Evolutionary conservation across 2,329 filamentous ascomycete genomes (phyloP), one percentile per base, ranked within the genome.

Genomic region (Dactylellina leptospora): DNA sequence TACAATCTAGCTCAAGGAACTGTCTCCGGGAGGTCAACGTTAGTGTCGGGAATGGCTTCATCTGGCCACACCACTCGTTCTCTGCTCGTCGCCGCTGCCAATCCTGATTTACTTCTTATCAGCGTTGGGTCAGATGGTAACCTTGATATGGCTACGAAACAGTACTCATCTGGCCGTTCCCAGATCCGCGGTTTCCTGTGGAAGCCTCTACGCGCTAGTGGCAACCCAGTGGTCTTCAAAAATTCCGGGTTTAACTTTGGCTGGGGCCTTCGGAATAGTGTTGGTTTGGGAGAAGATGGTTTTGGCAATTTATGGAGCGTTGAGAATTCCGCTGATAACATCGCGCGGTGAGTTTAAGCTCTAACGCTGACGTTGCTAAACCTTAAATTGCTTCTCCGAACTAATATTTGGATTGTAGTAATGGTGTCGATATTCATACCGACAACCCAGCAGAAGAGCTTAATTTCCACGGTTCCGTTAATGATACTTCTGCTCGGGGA

Each of bases 251-350:
- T 78, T 10, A 76, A 84, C 0, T 79, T 86, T 1, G 85, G 88
- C n/a, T 92, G 88, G 88, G 90, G 90, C 10, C 81, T 92, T 54
- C 83, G 88, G 40, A 92, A 92, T 78, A 87, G 87, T 0, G 88
- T 91, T 2, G 90, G 89, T 5, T 80, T 92, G 1, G 86, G 82
- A 16, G 88, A 90, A 78, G 83, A 90, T 58, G 44, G n/a, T n/a
- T 48, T 16, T 23, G 64, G 84, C n/a, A 82, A 82, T 16, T 81
- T 86, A 58, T 86, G 83, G 80, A 82, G 81, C 18, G 87, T 92
- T 4, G 90, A 92, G 79, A 92, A 92, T 78, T 88, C 85, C 1
- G 86, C 86, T 4, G 89, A 91, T 78, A 79, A 89, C 33, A 81
- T 91, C 13, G 79, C 79, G 44, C 53, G 51, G 66, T 63, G 27